Evolutionary conservation across 495 filamentous ascomycete species (phyloP).

Genomic region (Lasiosphaeria miniovina): DNA sequence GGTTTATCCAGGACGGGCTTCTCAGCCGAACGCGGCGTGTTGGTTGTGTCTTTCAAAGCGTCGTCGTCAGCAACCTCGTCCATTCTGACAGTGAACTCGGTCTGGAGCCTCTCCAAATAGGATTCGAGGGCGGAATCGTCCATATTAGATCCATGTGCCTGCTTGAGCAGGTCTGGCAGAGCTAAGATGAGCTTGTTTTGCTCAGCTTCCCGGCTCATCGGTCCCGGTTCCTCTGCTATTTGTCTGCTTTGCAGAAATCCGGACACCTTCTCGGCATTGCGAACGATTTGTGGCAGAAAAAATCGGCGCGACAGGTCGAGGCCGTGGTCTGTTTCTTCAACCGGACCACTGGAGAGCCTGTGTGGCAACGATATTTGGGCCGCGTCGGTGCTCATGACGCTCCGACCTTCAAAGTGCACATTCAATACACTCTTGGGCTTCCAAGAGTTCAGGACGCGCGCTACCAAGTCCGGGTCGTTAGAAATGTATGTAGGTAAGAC

Average conservation of each 20-base stretch:
- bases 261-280: conserved; percentile 64
- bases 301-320: conserved; percentile 74
- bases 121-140: conserved; percentile 56
- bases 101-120: conserved; percentile 63
- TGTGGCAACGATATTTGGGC: conserved; percentile 79
- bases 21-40: too few relatives aligned
- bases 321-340: conserved; percentile 73
- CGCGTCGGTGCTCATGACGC: conserved; percentile 37
- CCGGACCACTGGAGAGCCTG: conserved; percentile 66
- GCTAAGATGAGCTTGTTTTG: conserved; percentile 63
- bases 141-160: conserved; percentile 67
- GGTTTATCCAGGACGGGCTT: too few relatives aligned
- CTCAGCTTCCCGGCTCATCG: conserved; percentile 36
- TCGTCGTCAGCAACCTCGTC: too few relatives aligned
- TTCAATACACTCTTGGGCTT: conserved; percentile 74
- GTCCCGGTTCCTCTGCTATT: conserved; percentile 55
- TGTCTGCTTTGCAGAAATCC: conserved; percentile 51
- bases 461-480: conserved; percentile 24
- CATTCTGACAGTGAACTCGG: conserved; percentile 39
- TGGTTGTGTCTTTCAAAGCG: too few relatives aligned
- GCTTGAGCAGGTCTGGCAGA: conserved; percentile 70
- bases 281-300: conserved; percentile 64
- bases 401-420: conserved; percentile 74
- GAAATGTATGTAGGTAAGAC: not conserved
- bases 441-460: conserved; percentile 59